Evolutionary conservation across 306 rosid species (phyloP).

Genomic region (Mimosa pudica): DNA sequence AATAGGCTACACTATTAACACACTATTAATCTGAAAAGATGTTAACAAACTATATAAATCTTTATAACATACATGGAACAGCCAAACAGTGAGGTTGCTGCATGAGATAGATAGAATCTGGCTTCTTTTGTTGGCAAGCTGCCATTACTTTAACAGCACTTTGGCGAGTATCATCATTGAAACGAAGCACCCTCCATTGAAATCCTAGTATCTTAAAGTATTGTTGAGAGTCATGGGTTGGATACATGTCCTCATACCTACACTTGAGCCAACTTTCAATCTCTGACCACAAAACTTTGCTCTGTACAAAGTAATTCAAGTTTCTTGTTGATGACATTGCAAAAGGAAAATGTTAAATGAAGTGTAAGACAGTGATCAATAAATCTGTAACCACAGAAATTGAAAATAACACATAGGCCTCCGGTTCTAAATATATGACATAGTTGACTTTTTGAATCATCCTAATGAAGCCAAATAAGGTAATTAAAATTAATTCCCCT

Average conservation of each 20-base stretch:
- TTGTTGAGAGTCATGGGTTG: slow-evolving; percentile 39
- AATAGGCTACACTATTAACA: background rate
- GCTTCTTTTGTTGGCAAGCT: slow-evolving; percentile 50
- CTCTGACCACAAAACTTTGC: slow-evolving; percentile 54
- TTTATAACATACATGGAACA: slow-evolving; percentile 69
- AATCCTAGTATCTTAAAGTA: slow-evolving; percentile 72
- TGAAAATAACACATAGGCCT: too few relatives aligned
- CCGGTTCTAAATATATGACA: too few relatives aligned
- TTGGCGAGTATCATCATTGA: slow-evolving; percentile 81
- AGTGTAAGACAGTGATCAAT: background rate
- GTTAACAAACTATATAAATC: background rate
- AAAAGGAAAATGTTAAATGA: background rate
- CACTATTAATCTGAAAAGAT: background rate
- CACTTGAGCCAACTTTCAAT: slow-evolving; percentile 71
- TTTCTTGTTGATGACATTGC: background rate
- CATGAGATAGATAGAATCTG: slow-evolving; percentile 62
- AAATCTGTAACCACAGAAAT: background rate
- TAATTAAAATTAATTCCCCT: too few relatives aligned
- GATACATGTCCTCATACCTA: slow-evolving; percentile 58
- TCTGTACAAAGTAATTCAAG: slow-evolving; percentile 43
- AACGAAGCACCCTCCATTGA: slow-evolving; percentile 91
- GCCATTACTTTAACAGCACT: slow-evolving; percentile 82
- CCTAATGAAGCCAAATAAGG: too few relatives aligned
- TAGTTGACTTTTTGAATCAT: too few relatives aligned
- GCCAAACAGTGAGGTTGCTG: slow-evolving; percentile 94